Evolutionary conservation across 345 rosid species (phyloP).

Genomic region (Mangifera indica): DNA sequence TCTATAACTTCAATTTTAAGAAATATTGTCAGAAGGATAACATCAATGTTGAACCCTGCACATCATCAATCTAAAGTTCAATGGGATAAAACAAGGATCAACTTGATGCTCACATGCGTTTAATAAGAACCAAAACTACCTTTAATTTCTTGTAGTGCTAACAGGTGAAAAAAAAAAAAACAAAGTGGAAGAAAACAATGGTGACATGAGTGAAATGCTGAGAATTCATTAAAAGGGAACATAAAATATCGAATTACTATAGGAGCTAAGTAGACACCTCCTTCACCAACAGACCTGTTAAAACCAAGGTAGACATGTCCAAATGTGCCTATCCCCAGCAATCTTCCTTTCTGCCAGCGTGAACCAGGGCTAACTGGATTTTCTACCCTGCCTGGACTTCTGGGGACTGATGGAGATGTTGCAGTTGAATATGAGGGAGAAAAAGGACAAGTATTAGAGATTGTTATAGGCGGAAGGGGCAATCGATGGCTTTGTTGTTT

Average conservation of each 20-base stretch:
- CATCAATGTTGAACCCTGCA: neutral
- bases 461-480: slow-evolving; percentile 83
- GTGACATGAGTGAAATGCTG: neutral
- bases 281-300: slow-evolving; percentile 45
- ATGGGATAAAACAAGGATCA: slow-evolving; percentile 1
- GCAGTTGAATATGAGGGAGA: slow-evolving; percentile 87
- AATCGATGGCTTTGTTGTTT: slow-evolving; percentile 83
- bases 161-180: slow-evolving; percentile 3
- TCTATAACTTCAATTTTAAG: neutral
- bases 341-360: slow-evolving; percentile 63
- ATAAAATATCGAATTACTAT: neutral
- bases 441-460: slow-evolving; percentile 71
- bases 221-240: neutral
- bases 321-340: slow-evolving; percentile 64
- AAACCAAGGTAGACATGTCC: slow-evolving; percentile 72
- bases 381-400: slow-evolving; percentile 92
- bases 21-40: neutral
- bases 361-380: slow-evolving; percentile 67
- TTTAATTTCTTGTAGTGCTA: slow-evolving; percentile 6
- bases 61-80: neutral
- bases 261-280: slow-evolving; percentile 1
- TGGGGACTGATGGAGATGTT: slow-evolving; percentile 90
- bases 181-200: neutral
- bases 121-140: neutral
- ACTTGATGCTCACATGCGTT: neutral